A percentile compares a stretch with the other conserved stretches of the same genome.
These are phyloP conservation scores for Phytophthora kernoviae DNA, from an alignment of 352 stramenopile genomes.

Conservation along the genomic window DNA sequence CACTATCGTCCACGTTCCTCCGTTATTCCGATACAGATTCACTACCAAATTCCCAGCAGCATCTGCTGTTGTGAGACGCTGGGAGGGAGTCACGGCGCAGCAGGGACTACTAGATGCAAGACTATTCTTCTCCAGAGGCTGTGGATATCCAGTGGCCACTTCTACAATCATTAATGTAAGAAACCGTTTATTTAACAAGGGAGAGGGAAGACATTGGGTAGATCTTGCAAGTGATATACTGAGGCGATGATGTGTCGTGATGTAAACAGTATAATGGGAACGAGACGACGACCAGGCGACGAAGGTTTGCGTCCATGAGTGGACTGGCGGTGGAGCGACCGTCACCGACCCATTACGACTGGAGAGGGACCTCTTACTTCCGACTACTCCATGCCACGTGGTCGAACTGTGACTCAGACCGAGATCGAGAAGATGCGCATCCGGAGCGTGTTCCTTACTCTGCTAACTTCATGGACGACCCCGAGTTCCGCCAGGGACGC, in stretches of 20 bases:
- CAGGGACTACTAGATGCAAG: constrained; percentile 72
- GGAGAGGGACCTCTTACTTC: constrained; percentile 88
- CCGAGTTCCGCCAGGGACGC: constrained; percentile 80
- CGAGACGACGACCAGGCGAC: constrained; percentile 49
- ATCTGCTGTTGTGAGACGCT: constrained; percentile 80
- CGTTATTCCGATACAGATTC: constrained; percentile 77
- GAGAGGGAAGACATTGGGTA: too few relatives aligned
- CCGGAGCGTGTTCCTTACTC: constrained; percentile 59
- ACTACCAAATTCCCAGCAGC: constrained; percentile 78
- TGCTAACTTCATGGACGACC: constrained; percentile 86
- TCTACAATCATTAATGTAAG: constrained; percentile 80
- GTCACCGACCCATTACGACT: constrained; percentile 70
- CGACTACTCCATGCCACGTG: constrained; percentile 82
- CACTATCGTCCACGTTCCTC: constrained; percentile 65
- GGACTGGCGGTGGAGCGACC: constrained; percentile 45
- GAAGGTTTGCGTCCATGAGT: constrained; percentile 61
- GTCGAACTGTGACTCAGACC: constrained; percentile 69
- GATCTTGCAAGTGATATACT: neutral
- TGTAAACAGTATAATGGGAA: constrained; percentile 81
- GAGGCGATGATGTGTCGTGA: constrained; percentile 1
- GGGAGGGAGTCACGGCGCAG: constrained; percentile 68
- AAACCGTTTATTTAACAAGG: too few relatives aligned
- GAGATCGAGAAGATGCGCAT: constrained; percentile 80
- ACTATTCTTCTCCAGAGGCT: constrained; percentile 83
- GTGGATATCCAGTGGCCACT: constrained; percentile 84